Percentiles rank a stretch among this genome's conserved stretches.
phyloP scores from a whole-genome alignment of 805 yeast species.

The Ogataea ganodermae region DNA sequence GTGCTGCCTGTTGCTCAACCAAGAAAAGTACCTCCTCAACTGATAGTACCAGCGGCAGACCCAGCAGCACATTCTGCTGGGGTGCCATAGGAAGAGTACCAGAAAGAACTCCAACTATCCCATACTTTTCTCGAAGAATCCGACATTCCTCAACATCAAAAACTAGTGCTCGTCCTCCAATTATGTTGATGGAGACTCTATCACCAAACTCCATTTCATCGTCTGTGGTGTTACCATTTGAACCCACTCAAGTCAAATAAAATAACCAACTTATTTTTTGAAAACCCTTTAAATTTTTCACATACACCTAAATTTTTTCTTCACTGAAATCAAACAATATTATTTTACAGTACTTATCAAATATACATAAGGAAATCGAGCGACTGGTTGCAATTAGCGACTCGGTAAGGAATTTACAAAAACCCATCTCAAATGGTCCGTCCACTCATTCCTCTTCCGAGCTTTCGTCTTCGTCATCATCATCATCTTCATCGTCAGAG shows the following conservation, averaged over 20 bases:
- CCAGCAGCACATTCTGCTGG: constrained; percentile 87
- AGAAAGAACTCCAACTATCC: constrained; percentile 72
- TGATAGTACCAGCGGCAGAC: constrained; percentile 75
- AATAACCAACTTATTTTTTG: not conserved
- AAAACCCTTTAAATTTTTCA: too few species aligned
- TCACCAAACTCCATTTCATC: not conserved
- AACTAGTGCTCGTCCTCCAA: constrained; percentile 51
- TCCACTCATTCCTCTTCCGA: constrained; percentile 33
- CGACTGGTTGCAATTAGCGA: constrained; percentile 1
- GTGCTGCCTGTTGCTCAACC: constrained; percentile 33
- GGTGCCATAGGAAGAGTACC: constrained; percentile 92
- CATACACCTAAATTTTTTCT: not conserved
- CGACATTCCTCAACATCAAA: constrained; percentile 59
- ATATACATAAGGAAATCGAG: constrained; percentile 18
- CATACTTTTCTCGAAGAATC: constrained; percentile 52
- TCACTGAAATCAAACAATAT: constrained; percentile 10
- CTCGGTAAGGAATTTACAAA: not conserved
- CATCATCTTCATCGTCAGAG: constrained; percentile 56
- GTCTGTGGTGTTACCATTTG: too few species aligned
- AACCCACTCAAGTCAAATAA: too few species aligned
- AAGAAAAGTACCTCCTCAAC: constrained; percentile 76
- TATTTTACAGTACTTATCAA: constrained; percentile 22
- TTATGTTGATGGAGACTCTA: constrained; percentile 37
- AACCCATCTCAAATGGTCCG: constrained; percentile 4
- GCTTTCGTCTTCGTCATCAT: constrained; percentile 52